These are phyloP conservation scores for Penstemon newberryi DNA, from an alignment of 257 asterid species.

Conservation along the genomic window DNA sequence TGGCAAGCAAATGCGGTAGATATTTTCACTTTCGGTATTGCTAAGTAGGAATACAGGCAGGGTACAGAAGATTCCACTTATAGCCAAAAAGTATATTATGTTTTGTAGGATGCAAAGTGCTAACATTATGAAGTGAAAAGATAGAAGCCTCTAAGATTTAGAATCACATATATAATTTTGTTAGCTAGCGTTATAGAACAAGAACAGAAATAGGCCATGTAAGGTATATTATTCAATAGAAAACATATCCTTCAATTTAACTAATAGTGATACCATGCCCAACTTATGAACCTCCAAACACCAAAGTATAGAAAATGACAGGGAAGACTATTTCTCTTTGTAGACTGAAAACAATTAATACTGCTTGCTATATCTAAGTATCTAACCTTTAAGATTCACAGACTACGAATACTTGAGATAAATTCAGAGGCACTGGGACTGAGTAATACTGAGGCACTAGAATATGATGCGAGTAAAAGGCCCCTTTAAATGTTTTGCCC, in stretches of 20 bases:
- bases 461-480: not conserved
- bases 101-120: not conserved
- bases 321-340: not conserved
- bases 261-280: not conserved
- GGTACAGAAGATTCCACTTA: too few relatives aligned
- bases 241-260: not conserved
- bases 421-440: conserved; percentile 7
- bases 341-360: not conserved
- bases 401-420: not conserved
- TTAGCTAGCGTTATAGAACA: not conserved
- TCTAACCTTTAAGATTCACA: not conserved
- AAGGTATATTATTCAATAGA: not conserved
- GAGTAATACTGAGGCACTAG: not conserved
- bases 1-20: too few relatives aligned
- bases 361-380: not conserved
- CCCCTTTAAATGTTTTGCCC: not conserved
- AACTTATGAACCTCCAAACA: not conserved
- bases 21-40: too few relatives aligned
- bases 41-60: too few relatives aligned
- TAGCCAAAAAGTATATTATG: too few relatives aligned
- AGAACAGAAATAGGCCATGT: not conserved
- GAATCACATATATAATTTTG: not conserved
- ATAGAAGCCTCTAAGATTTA: not conserved
- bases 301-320: not conserved
- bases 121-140: not conserved